Base-by-base conservation (phyloP, 768 basidiomycete species). In the Kwoniella shandongensis region DNA sequence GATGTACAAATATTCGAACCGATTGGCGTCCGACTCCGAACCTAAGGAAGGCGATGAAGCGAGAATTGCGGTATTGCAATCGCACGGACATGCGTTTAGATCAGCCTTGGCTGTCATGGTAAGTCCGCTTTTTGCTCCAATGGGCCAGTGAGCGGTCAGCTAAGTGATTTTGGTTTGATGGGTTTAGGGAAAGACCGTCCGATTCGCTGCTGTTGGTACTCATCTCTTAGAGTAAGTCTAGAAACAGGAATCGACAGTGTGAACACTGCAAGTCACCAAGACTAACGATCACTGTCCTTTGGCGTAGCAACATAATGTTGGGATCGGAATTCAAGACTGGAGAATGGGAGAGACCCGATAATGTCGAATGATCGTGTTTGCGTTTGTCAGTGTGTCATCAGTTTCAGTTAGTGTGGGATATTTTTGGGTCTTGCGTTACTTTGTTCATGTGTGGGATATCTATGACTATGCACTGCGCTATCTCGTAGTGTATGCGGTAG, bases 311-410 rank as follows among this genome's bases (percentile, higher is more conserved):
- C n/a, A 46, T 51, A 20, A 38, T 30, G 13, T 38, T 41, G 13
- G 56, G 56, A 18, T 42, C 56, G 23, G 56, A 58, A 3, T 58
- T 36, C 42, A 58, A 58, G 23, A 11, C 41, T 29, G 56, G 56
- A 2, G 56, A 58, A 30, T 58, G 41, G 25, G 49, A 51, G 27
- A 26, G 56, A 15, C 23, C 30, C 15, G 56, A 58, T 40, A 58
- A 58, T 30, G 35, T 58, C 13, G 32, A 32, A 32, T 32, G 32
- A 32, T 13, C 32, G 32, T 6, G 32, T 32, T 32, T 32, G 32
- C 32, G 32, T 6, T 32, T n/a, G n/a, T n/a, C n/a, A n/a, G n/a
- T n/a, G n/a, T n/a, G n/a, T n/a, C n/a, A n/a, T n/a, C n/a, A n/a
- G n/a, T n/a, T n/a, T n/a, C n/a, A n/a, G n/a, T n/a, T n/a, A n/a